These are phyloP conservation scores for Fusarium gaditjirri DNA, from an alignment of 2,329 filamentous ascomycete species.

Conservation along the genomic window DNA sequence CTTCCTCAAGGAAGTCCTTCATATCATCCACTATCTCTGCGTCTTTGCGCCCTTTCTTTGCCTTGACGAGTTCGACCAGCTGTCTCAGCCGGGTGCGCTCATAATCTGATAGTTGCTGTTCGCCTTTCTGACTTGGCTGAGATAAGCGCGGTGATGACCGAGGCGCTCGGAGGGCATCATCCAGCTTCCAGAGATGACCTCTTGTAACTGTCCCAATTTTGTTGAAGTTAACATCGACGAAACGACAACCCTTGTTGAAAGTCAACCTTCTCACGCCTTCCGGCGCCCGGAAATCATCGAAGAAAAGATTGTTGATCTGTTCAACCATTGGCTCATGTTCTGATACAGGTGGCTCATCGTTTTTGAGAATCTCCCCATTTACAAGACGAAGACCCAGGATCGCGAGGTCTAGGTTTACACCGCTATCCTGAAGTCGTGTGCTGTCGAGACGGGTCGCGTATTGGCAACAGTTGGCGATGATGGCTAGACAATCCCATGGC, in stretches of 20 bases:
- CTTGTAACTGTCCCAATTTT: conserved; percentile 29
- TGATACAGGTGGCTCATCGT: conserved; percentile 35
- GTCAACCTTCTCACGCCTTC: conserved; percentile 25
- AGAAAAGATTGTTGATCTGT: conserved; percentile 28
- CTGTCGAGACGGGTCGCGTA: conserved; percentile 43
- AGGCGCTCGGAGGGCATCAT: conserved; percentile 23
- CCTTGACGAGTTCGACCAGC: conserved; percentile 17
- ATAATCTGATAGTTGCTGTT: conserved; percentile 19
- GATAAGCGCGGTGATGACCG: conserved; percentile 12
- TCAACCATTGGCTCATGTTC: conserved; percentile 4
- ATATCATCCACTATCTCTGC: neutral
- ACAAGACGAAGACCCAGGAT: conserved; percentile 46
- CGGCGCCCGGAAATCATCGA: conserved; percentile 34
- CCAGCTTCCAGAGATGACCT: conserved; percentile 44
- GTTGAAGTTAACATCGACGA: conserved; percentile 31
- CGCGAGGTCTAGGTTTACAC: conserved; percentile 41
- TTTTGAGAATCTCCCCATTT: conserved; percentile 49
- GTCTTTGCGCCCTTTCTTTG: neutral
- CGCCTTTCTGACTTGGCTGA: conserved; percentile 11
- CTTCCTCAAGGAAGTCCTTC: conserved; percentile 14
- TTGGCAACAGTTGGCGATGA: conserved; percentile 49
- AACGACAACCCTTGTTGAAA: conserved; percentile 44
- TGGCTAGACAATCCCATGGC: conserved; percentile 45
- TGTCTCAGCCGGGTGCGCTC: conserved; percentile 28
- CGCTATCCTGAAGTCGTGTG: conserved; percentile 10